phyloP scores from a whole-genome alignment of 371 early-diverging fungal genomes.

The Apophysomyces sp. region DNA sequence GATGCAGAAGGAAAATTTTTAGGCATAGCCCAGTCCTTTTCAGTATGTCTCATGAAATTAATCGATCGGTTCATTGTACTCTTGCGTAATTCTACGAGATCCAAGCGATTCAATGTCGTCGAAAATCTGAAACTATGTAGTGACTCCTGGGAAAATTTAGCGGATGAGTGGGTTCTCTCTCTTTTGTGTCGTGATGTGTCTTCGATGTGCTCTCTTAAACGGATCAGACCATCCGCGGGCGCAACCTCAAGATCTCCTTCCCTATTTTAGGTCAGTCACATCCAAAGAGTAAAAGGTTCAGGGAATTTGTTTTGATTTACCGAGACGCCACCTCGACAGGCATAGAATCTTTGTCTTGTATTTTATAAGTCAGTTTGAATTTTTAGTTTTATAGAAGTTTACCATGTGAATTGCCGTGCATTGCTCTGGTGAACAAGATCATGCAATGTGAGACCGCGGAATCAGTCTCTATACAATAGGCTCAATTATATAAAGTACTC shows the following conservation, averaged over 20 bases:
- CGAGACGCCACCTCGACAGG: not conserved
- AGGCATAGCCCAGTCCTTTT: constrained; percentile 35
- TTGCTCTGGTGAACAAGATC: not conserved
- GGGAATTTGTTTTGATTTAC: not conserved
- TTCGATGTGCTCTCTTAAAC: constrained; percentile 23
- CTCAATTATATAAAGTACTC: too few species aligned
- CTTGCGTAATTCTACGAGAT: constrained; percentile 36
- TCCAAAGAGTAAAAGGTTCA: not conserved
- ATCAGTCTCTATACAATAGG: not conserved
- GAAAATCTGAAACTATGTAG: constrained; percentile 59
- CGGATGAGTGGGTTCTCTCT: constrained; percentile 4
- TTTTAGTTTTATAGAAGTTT: not conserved
- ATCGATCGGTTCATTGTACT: constrained; percentile 46
- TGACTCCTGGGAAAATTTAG: constrained; percentile 53
- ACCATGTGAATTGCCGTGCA: not conserved
- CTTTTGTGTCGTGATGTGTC: constrained; percentile 4
- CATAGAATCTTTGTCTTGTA: not conserved
- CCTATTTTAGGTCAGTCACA: constrained; percentile 1
- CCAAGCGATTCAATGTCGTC: constrained; percentile 13
- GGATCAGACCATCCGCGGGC: constrained; percentile 29
- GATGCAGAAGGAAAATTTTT: constrained; percentile 22
- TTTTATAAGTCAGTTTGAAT: not conserved
- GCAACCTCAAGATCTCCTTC: constrained; percentile 17
- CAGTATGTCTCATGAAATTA: constrained; percentile 42
- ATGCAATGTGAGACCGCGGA: not conserved